A percentile compares a stretch with the other conserved stretches of the same genome.
These are phyloP conservation scores for Borealophlyctis nickersoniae DNA, from an alignment of 192 early-diverging fungal genomes.

Conservation along the genomic window DNA sequence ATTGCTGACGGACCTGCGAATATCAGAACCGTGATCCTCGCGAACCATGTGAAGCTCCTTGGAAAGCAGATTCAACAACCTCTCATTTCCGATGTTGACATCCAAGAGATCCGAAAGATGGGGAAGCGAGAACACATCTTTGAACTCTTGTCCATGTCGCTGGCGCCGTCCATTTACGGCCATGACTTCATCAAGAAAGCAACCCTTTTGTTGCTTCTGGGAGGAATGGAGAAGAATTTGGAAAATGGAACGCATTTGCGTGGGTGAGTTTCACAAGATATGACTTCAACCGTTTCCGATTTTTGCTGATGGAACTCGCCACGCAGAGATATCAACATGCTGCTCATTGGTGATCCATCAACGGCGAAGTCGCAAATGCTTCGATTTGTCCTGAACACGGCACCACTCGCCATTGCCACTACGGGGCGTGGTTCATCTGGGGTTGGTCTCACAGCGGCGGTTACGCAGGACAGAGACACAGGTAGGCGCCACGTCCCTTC, in stretches of 20 bases:
- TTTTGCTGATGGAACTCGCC: no score
- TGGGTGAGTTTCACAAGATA: slow-evolving; percentile 57
- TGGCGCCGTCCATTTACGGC: slow-evolving; percentile 77
- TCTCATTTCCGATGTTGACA: slow-evolving; percentile 77
- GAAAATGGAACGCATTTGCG: slow-evolving; percentile 93
- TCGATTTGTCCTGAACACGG: slow-evolving; percentile 89
- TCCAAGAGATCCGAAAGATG: slow-evolving; percentile 79
- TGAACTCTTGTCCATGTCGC: slow-evolving; percentile 75
- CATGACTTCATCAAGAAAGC: slow-evolving; percentile 68
- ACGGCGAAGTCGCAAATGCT: slow-evolving; percentile 97
- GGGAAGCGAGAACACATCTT: slow-evolving; percentile 69
- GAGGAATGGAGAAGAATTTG: slow-evolving; percentile 92
- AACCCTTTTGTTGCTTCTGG: slow-evolving; percentile 81
- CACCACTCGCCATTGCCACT: slow-evolving; percentile 95
- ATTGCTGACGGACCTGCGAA: neutral
- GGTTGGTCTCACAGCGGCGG: slow-evolving; percentile 93
- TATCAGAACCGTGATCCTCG: slow-evolving; percentile 79
- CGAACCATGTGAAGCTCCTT: slow-evolving; percentile 74
- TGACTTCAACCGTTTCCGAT: no score
- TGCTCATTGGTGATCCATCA: slow-evolving; percentile 98
- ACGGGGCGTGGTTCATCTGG: slow-evolving; percentile 93
- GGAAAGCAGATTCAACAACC: slow-evolving; percentile 72
- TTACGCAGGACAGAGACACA: slow-evolving; percentile 69
- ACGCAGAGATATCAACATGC: slow-evolving; percentile 95
- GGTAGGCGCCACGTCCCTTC: neutral